Evolutionary conservation across 2,329 filamentous ascomycete species (phyloP), one percentile per base, ranked within the genome.

Genomic region (Chaetomium sp.): DNA sequence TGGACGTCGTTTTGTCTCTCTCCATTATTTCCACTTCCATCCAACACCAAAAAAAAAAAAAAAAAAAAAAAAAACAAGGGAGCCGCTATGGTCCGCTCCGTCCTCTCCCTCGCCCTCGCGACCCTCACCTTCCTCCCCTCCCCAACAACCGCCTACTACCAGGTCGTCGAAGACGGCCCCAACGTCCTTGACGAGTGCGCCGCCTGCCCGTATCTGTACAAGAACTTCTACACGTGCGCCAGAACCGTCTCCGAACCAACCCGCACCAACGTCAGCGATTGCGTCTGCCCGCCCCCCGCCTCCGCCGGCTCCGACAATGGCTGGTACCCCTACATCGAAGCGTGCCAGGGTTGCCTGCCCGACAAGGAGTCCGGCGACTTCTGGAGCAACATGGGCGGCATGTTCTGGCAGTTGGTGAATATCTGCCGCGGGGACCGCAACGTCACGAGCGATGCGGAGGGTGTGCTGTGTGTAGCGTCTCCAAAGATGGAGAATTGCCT

Each of bases 241-340:
- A 35, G 10, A 3, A 16, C 42, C 54, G 5, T 33, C 27, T 45
- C 60, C 4, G 29, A 21, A 29, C 45, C 54, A 7, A 29, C 27
- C 4, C 25, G 50, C 23, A 38, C 19, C 54, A 29, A 57, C n/a
- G 60, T 62, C 54, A 4, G 31, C 1, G 23, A 57, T 1, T 62
- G 60, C 54, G 45, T 57, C 21, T 62, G 60, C 53, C 9, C n/a
- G 6, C 60, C 38, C 29, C 38, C 1, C 16, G 16, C 38, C 4
- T 19, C 16, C 1, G 38, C 38, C 38, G 38, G 38, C 38, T 33
- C 42, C 60, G n/a, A 62, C 60, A 21, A 56, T 51, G 53, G 60
- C 21, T 62, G 60, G 60, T 62, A 57, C n/a, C 27, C 60, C 38
- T 62, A 62, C 53, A 5, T 62, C 53, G 60, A 62, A 21, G 42